Evolutionary conservation across 2,329 filamentous ascomycete species (phyloP), one percentile per base, ranked within the genome.

Genomic region (Pseudovirgaria hyperparasitica): DNA sequence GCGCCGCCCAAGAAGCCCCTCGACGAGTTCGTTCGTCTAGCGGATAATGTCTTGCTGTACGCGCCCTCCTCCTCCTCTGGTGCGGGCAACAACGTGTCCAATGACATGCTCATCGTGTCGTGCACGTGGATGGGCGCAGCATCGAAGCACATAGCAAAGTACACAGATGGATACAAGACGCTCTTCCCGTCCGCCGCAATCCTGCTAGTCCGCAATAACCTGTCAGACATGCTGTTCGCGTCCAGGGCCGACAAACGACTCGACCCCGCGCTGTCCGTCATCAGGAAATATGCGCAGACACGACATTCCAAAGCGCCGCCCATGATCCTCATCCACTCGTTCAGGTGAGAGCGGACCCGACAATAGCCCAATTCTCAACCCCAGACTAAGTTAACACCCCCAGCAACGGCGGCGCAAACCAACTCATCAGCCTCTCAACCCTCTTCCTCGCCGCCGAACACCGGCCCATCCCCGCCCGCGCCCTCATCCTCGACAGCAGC

Each of bases 381-480:
- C n/a, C n/a, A n/a, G n/a, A n/a, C n/a, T n/a, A n/a, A n/a, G 42
- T 50, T 13, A 50, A 55, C 25, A 47, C 42, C 22, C 52, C 50
- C 27, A 50, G 45, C 16, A 54, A 54, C 20, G 52, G 52, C 5
- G 52, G 52, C 6, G 47, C 41, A 5, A 48, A 46, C 17, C 46
- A 53, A 27, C 29, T 50, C 19, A 40, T 41, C 11, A 41, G 51
- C 24, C 43, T 55, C 29, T 43, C 40, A 4, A 46, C 45, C 22
- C 37, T 39, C n/a, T 54, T 48, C 45, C 39, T 34, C n/a, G 26
- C 26, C 11, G 31, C 13, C 3, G 38, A 38, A 15, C 40, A 38
- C 5, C 24, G 20, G 4, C 22, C 29, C 9, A 25, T 54, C 22
- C 43, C 48, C 1, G 45, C 52, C 39, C 34, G 41, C 2, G 38